phyloP scores from a whole-genome alignment of 2,329 filamentous ascomycete species.

The Xylaria sp. region DNA sequence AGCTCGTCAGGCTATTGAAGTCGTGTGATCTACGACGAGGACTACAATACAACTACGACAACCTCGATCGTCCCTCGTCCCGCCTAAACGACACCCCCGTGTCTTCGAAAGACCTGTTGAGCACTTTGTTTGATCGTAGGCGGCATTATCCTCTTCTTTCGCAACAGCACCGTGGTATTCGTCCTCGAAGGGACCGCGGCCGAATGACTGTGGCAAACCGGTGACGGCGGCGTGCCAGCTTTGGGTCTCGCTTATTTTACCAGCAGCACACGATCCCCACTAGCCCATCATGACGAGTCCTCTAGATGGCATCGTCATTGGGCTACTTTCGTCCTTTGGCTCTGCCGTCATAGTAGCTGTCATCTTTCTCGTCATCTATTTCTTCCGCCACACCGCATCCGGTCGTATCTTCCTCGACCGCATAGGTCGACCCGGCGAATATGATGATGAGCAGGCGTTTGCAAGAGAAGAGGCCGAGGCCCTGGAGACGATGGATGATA shows the following conservation, averaged over 20 bases:
- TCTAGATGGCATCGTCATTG: slow-evolving; percentile 85
- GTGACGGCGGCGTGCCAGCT: slow-evolving; percentile 47
- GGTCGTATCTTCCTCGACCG: slow-evolving; percentile 94
- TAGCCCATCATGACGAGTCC: slow-evolving; percentile 50
- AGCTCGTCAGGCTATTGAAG: slow-evolving; percentile 15
- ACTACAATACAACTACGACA: not conserved
- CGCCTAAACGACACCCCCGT: not conserved
- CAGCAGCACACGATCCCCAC: slow-evolving; percentile 16
- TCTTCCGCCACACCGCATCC: slow-evolving; percentile 88
- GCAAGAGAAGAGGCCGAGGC: slow-evolving; percentile 93
- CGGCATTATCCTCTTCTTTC: slow-evolving; percentile 13
- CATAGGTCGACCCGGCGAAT: slow-evolving; percentile 92
- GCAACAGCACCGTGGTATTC: slow-evolving; percentile 38
- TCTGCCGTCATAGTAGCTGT: slow-evolving; percentile 86
- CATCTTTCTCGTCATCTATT: slow-evolving; percentile 84
- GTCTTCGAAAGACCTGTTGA: not conserved
- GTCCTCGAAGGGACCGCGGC: slow-evolving; percentile 44
- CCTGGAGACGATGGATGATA: slow-evolving; percentile 93
- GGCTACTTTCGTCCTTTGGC: slow-evolving; percentile 91
- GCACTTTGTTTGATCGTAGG: not conserved
- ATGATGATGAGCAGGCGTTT: slow-evolving; percentile 97
- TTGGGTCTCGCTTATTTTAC: slow-evolving; percentile 17
- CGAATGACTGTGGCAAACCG: slow-evolving; percentile 46
- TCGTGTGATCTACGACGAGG: slow-evolving; percentile 5
- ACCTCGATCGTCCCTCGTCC: not conserved